A percentile compares a stretch with the other conserved stretches of the same genome.
phyloP scores from a whole-genome alignment of 202 grass and related monocot genomes.

The Musa balbisiana region DNA sequence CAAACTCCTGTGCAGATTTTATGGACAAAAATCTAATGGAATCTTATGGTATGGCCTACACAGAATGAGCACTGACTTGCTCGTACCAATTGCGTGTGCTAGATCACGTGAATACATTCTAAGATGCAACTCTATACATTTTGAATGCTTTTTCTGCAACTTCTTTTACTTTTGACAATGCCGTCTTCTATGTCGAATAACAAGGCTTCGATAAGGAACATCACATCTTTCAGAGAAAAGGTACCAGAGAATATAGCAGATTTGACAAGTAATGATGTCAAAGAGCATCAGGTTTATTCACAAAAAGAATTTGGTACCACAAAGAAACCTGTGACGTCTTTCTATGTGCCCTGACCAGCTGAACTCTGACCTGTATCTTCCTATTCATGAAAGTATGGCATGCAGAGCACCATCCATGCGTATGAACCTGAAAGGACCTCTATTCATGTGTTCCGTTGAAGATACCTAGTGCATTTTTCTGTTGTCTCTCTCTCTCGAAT shows the following conservation, averaged over 20 bases:
- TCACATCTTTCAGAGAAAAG: background rate
- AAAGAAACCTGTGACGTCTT: background rate
- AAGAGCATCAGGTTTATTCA: background rate
- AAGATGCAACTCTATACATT: background rate
- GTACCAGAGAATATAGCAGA: background rate
- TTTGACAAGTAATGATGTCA: background rate
- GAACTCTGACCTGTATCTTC: background rate
- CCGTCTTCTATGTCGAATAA: background rate
- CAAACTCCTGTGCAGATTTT: constrained; percentile 4
- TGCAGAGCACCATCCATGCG: background rate
- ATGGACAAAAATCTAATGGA: constrained; percentile 13
- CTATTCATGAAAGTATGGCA: background rate
- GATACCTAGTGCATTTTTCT: constrained; percentile 34
- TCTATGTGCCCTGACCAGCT: background rate
- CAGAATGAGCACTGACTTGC: constrained; percentile 5
- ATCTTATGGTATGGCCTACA: background rate
- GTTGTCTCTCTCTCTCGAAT: constrained; percentile 63
- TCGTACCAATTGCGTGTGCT: background rate
- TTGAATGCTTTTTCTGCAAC: background rate
- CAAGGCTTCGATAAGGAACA: background rate
- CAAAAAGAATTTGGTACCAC: background rate
- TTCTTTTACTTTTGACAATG: background rate
- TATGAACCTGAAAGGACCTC: background rate
- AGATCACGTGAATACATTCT: background rate
- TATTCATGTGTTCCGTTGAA: constrained; percentile 83